phyloP scores from a whole-genome alignment of 345 rosid genomes.

The Camelina neglecta region DNA sequence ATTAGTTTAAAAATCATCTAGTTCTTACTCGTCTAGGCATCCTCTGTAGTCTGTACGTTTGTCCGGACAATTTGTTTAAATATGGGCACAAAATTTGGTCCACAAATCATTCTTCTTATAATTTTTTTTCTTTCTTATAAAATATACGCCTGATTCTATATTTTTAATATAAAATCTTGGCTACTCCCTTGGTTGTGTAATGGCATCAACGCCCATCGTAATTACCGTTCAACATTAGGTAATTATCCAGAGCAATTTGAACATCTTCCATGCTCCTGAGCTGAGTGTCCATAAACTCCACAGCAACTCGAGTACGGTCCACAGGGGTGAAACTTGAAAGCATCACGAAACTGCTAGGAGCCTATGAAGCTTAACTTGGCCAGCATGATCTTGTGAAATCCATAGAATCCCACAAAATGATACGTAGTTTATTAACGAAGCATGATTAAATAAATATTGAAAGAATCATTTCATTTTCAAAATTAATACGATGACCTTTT shows the following conservation, averaged over 20 bases:
- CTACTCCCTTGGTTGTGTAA: no score
- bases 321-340: not conserved
- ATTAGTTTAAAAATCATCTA: not conserved
- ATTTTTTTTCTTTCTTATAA: no score
- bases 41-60: no score
- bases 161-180: no score
- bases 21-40: no score
- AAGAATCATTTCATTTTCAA: not conserved
- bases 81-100: no score
- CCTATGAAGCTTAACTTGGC: not conserved
- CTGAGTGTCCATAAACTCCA: not conserved
- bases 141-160: no score
- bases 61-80: no score
- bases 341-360: not conserved
- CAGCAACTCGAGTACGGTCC: not conserved
- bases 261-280: not conserved
- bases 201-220: no score
- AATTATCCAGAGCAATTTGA: not conserved
- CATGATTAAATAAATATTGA: no score
- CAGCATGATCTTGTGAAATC: not conserved
- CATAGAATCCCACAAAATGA: not conserved
- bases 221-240: no score
- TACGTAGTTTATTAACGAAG: not conserved
- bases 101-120: no score
- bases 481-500: not conserved